Base-by-base conservation (phyloP, 2,329 filamentous ascomycete genomes). In the Myrmaecium sp. region DNA sequence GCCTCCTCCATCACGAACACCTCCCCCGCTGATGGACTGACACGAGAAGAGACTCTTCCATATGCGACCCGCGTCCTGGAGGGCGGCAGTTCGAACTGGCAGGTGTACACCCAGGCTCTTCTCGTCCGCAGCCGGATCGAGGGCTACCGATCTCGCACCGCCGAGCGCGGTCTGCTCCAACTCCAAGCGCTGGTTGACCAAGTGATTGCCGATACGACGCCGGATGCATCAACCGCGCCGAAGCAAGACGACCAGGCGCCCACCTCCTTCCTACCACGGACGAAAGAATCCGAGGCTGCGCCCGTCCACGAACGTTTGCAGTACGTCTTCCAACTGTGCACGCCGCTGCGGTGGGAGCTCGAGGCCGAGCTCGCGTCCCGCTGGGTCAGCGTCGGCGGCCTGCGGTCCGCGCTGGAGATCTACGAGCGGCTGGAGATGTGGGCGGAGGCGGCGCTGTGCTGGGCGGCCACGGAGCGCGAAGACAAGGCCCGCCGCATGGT, bases 101-200 rank as follows among this genome's bases (percentile, higher is more conserved):
- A 95, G 49, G 75, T 94, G 17, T 95, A 95, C 47, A 94, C 89
- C 0, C 84, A 95, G 46, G 89, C 83, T 0, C 60, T 98, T 6
- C 62, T 98, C 0, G 79, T 95, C 2, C 69, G 89, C 23, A 92
- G 81, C 33, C 67, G 89, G 10, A 86, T 95, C 29, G 89, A 98
- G 51, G 66, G 84, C 0, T 84, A 91, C 52, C 69, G 72, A 28
- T 81, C 84, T 28, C 66, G 86, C 29, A 98, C 89, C 0, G 65
- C 91, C 19, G 89, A 98, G 54, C 66, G 89, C 32, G 81, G 82
- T 23, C 70, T 98, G 1, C 58, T 98, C 12, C 89, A 98, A 52
- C 67, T 98, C 38, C 89, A 98, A 52, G 84, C 84, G 1, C 70
- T 98, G 0, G 84, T 94, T 2, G 89, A 98, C 39, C 89, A 98